Base-by-base conservation (phyloP, 176 grass and related monocot genomes). In the Pharus latifolius region DNA sequence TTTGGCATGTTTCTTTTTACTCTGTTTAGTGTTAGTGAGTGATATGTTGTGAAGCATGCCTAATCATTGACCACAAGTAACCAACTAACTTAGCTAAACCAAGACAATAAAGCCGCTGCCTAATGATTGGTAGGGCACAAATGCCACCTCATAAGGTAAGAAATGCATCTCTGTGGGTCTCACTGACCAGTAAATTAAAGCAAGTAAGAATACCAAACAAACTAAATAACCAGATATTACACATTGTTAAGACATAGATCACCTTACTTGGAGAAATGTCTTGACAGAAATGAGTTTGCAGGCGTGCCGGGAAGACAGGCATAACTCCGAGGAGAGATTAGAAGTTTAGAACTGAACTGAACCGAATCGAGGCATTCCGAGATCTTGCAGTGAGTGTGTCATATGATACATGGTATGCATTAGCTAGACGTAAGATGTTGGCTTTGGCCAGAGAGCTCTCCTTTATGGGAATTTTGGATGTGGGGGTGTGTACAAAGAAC, bases 291-390 rank as follows among this genome's bases (percentile, higher is more conserved):
- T 70, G 49, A 44, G 24, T 16, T 80, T 50, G 28, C 72, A 86
- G 83, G 78, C 83, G 83, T n/a, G 83, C 72, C 1, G 72, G 72
- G 6, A 81, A 76, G 58, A 77, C 67, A 33, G 72, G 56, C 5
- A 44, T 60, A 2, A 25, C 34, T 19, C 83, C 78, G 1, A 63
- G 38, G 49, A 71, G 78, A 53, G 83, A 76, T 65, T 86, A 86
- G 72, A n/a, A n/a, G n/a, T n/a, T n/a, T n/a, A n/a, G n/a, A n/a
- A n/a, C n/a, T n/a, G n/a, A n/a, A n/a, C n/a, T n/a, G n/a, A n/a
- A n/a, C n/a, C n/a, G n/a, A n/a, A n/a, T n/a, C n/a, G n/a, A n/a
- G n/a, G n/a, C n/a, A n/a, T 47, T 62, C 76, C 38, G 12, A 9
- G n/a, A 34, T 79, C 82, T 3, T 79, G 45, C 45, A 10, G 15